A percentile compares a stretch with the other conserved stretches of the same genome.
phyloP scores from a whole-genome alignment of 768 basidiomycete genomes.

The Tricholoma furcatifolium region DNA sequence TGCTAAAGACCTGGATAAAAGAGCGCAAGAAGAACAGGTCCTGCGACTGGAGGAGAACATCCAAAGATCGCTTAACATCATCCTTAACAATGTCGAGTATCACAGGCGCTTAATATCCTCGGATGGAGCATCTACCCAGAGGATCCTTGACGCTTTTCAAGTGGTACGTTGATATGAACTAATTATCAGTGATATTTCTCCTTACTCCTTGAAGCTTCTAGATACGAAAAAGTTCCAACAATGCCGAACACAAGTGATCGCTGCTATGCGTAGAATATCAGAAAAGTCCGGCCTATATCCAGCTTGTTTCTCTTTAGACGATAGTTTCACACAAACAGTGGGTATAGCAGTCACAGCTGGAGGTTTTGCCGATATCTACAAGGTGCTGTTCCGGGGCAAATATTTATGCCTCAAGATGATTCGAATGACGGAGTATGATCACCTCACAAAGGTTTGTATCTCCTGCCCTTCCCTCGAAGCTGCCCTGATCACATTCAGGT shows the following conservation, averaged over 20 bases:
- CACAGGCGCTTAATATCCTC: background rate
- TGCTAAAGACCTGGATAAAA: too few relatives aligned
- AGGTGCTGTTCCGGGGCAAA: too few relatives aligned
- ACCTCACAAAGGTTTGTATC: background rate
- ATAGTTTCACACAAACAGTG: background rate
- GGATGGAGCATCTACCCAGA: background rate
- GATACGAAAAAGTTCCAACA: background rate
- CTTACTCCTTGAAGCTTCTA: background rate
- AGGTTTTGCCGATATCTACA: too few relatives aligned
- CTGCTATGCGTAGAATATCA: too few relatives aligned
- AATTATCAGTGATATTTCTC: background rate
- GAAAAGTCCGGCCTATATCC: background rate
- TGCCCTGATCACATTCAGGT: background rate
- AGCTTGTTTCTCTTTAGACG: background rate
- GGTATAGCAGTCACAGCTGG: too few relatives aligned
- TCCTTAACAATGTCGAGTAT: background rate
- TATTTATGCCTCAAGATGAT: too few relatives aligned
- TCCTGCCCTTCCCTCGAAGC: background rate
- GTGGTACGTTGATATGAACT: background rate
- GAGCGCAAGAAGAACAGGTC: too few relatives aligned
- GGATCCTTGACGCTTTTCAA: background rate
- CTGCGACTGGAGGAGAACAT: background rate
- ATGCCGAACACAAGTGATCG: too few relatives aligned
- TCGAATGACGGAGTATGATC: background rate
- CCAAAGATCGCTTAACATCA: background rate